Base-by-base conservation (phyloP, 116 monocot genomes). In the Phalaenopsis hybrid region DNA sequence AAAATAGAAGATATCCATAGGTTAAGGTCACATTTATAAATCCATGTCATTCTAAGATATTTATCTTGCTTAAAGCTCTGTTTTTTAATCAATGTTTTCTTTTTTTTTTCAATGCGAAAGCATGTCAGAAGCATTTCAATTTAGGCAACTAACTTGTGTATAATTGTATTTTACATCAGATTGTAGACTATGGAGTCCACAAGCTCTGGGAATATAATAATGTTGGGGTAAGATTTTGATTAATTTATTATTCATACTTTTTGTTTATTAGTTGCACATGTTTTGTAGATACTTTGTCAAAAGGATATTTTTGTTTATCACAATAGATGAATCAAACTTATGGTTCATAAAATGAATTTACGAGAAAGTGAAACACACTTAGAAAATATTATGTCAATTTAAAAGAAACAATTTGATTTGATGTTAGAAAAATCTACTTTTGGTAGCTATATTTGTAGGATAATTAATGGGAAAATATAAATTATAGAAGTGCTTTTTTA, bases 191-290 rank as follows among this genome's bases (percentile, higher is more conserved):
- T 70, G 92, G 92, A 58, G 85, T 92, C 76, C 92, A 90, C 82
- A 90, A 90, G 83, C 65, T 92, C 1, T 92, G 92, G 90, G 92
- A 92, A 52, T 51, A 79, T 81, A 90, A 90, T 12, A 92, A 92
- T 84, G 78, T 85, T 57, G 92, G 92, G 88, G 92, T 92, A 92
- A 78, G 74, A 34, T 75, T n/a, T 75, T 75, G 15, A 65, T 41
- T 72, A 13, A 13, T 72, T 72, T 15, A 72, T 41, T 12, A 0
- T 72, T 34, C 6, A 34, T 72, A 4, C 72, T 37, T 72, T 72
- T 72, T 65, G 25, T 65, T 65, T 65, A 7, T 61, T 65, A 21
- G 65, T 65, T 6, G 23, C 25, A 63, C 65, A 21, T 65, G 65
- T 65, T 21, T 65, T 65, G 65, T 65, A 23, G 7, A 21, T 65